phyloP scores from a whole-genome alignment of 202 grass and related monocot species.

The Brachypodium distachyon region DNA sequence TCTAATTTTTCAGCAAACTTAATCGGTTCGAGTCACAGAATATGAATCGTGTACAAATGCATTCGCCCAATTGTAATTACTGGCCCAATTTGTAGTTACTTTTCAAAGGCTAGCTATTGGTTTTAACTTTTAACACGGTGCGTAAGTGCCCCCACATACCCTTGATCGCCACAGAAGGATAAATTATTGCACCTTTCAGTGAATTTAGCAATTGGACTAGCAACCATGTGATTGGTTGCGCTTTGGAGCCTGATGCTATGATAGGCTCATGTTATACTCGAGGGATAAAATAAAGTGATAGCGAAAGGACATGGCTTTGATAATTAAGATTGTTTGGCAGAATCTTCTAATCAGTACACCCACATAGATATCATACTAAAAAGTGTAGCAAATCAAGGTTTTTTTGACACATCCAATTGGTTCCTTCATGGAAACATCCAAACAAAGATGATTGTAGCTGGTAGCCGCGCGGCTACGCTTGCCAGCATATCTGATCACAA shows the following conservation, averaged over 20 bases:
- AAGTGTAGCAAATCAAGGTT: conserved; percentile 20
- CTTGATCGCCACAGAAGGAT: conserved; percentile 26
- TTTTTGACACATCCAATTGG: conserved; percentile 28
- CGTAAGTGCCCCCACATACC: not conserved
- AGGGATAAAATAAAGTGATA: conserved; percentile 41
- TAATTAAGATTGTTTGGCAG: conserved; percentile 37
- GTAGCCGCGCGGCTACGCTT: conserved; percentile 14
- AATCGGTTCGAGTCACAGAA: not conserved
- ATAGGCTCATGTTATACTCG: conserved; percentile 43
- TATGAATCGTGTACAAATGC: not conserved
- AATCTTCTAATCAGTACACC: conserved; percentile 30
- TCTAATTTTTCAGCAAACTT: not conserved
- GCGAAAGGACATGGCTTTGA: conserved; percentile 35
- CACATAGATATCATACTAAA: conserved; percentile 31
- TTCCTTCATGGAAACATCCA: conserved; percentile 39
- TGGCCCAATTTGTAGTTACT: too few species aligned
- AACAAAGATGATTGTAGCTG: conserved; percentile 16
- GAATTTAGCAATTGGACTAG: conserved; percentile 1
- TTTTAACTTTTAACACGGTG: not conserved
- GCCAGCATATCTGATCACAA: conserved; percentile 33
- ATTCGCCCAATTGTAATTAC: not conserved
- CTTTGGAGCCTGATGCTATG: conserved; percentile 36
- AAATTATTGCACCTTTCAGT: conserved; percentile 29
- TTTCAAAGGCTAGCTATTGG: too few species aligned
- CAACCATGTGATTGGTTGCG: conserved; percentile 39